Conservation (phyloP, 106 monocot genomes). For the Allium fistulosum region DNA sequence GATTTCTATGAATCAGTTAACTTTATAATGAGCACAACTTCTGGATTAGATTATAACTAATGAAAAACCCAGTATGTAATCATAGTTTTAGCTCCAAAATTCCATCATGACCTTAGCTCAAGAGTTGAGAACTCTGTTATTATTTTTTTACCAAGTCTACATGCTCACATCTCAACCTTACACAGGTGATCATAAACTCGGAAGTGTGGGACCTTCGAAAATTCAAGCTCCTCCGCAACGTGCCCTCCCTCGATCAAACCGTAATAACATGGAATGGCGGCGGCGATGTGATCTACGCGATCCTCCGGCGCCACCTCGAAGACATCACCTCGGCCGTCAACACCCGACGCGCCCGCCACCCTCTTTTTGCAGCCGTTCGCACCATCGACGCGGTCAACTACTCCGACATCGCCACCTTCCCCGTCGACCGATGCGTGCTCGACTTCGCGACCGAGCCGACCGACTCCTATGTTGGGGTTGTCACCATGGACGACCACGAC, state of each 20-base stretch:
- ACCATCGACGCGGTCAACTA: constrained; percentile 87
- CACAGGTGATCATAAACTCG: constrained; percentile 89
- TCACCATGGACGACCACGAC: constrained; percentile 91
- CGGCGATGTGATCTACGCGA: constrained; percentile 92
- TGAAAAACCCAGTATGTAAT: too few species aligned
- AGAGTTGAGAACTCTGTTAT: too few species aligned
- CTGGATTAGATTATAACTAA: too few species aligned
- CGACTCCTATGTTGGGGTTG: constrained; percentile 72
- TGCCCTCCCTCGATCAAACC: constrained; percentile 86
- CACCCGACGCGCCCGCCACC: constrained; percentile 64
- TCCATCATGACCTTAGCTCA: too few species aligned
- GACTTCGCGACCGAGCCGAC: constrained; percentile 73
- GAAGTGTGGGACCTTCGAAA: constrained; percentile 98
- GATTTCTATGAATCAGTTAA: too few species aligned
- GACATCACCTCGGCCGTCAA: constrained; percentile 78
- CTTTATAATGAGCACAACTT: too few species aligned
- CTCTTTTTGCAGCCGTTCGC: constrained; percentile 87
- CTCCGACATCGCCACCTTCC: constrained; percentile 83
- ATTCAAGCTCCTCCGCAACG: constrained; percentile 80
- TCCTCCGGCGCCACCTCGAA: constrained; percentile 82
- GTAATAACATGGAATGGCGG: constrained; percentile 69
- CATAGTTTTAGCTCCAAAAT: too few species aligned
- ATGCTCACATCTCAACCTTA: not conserved
- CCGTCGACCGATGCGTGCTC: constrained; percentile 85
- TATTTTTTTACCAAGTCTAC: not conserved